Conservation (phyloP, 371 early-diverging fungal genomes). For the Nosema granulosis region DNA sequence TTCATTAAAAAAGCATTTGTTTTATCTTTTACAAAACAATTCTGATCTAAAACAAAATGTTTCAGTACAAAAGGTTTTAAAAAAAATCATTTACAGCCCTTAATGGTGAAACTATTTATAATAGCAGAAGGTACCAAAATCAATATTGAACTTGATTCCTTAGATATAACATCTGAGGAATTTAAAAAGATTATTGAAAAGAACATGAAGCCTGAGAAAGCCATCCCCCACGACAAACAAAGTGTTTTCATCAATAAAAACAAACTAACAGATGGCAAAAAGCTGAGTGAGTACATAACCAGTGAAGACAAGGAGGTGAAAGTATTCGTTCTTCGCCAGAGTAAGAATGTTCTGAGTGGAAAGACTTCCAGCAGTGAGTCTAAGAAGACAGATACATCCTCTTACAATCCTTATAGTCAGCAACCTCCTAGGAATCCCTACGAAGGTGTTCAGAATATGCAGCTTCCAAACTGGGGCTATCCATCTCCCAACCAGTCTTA, state of each 20-base stretch:
- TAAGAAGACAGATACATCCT: neutral
- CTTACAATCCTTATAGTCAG: neutral
- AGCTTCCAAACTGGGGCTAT: conserved; percentile 17
- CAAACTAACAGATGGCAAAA: conserved; percentile 21
- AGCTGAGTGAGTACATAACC: conserved; percentile 29
- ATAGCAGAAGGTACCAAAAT: neutral
- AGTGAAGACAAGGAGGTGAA: conserved; percentile 11
- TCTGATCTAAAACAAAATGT: neutral
- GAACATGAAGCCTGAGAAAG: conserved; percentile 1
- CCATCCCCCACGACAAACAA: conserved; percentile 20
- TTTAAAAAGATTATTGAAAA: conserved; percentile 35
- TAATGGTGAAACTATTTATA: conserved; percentile 4
- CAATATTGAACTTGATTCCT: conserved; percentile 7
- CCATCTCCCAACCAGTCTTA: conserved; percentile 23
- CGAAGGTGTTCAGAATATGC: conserved; percentile 3
- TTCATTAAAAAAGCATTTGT: too few species aligned
- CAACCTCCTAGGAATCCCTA: conserved; percentile 2
- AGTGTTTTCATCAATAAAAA: conserved; percentile 15
- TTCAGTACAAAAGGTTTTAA: too few species aligned
- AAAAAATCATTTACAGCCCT: too few species aligned
- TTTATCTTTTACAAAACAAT: too few species aligned
- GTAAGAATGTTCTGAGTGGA: conserved; percentile 7
- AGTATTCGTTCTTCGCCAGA: conserved; percentile 21
- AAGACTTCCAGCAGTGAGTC: neutral
- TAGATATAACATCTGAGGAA: conserved; percentile 42